Evolutionary conservation across 768 basidiomycete species (phyloP).

Genomic region (Amanita inopinata): DNA sequence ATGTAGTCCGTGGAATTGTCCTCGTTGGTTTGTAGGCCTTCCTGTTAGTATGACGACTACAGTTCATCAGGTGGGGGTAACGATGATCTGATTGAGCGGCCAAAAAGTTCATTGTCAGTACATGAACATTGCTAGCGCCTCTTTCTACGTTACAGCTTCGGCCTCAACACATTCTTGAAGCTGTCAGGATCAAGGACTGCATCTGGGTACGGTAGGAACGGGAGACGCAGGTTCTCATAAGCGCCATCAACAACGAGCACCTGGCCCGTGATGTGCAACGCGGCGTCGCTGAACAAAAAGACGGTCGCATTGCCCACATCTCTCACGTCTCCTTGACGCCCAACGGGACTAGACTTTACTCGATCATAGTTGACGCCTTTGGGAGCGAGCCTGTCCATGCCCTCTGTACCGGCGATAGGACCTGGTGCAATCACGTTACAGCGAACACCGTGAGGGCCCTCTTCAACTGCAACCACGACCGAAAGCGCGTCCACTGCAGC

Average conservation of each 20-base stretch:
- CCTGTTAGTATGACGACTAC: too few species aligned
- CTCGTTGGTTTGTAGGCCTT: too few species aligned
- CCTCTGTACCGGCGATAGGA: constrained; percentile 73
- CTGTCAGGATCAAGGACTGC: constrained; percentile 51
- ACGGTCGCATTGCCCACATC: constrained; percentile 67
- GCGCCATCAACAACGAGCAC: constrained; percentile 67
- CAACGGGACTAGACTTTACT: constrained; percentile 21
- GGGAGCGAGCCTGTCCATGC: constrained; percentile 46
- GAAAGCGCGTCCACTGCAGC: constrained; percentile 89
- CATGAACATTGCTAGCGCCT: too few species aligned
- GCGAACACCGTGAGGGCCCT: constrained; percentile 90
- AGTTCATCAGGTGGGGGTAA: too few species aligned
- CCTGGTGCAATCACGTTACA: constrained; percentile 84
- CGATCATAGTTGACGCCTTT: constrained; percentile 17
- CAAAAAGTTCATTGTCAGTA: too few species aligned
- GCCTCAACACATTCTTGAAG: constrained; percentile 40
- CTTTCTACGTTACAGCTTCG: constrained; percentile 29
- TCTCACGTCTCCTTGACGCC: constrained; percentile 45
- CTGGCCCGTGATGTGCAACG: constrained; percentile 68
- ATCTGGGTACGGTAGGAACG: constrained; percentile 51
- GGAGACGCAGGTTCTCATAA: constrained; percentile 38
- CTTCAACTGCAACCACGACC: constrained; percentile 81
- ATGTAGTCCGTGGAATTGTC: too few species aligned
- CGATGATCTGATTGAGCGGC: too few species aligned
- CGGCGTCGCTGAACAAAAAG: constrained; percentile 79